These are phyloP conservation scores for Fragaria ananassa DNA, from an alignment of 306 rosid species.

Conservation along the genomic window DNA sequence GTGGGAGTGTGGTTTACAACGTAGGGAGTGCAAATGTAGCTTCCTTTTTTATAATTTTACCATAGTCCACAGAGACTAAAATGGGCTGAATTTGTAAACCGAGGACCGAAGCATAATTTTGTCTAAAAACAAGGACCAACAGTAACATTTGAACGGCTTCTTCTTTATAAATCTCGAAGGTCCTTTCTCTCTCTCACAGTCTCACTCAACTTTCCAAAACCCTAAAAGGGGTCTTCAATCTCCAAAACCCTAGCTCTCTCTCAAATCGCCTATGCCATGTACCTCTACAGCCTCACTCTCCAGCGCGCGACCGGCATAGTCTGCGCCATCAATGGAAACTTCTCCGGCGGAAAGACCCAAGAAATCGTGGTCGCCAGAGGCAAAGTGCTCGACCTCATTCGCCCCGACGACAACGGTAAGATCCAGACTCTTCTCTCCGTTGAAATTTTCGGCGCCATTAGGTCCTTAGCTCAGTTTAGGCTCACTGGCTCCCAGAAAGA, in stretches of 20 bases:
- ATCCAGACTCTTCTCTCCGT: slow-evolving; percentile 92
- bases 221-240: background rate
- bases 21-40: too few relatives aligned
- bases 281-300: slow-evolving; percentile 86
- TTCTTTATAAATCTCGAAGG: background rate
- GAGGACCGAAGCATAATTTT: too few relatives aligned
- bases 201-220: background rate
- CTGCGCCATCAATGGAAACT: slow-evolving; percentile 86
- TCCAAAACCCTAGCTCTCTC: background rate
- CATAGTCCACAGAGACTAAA: background rate
- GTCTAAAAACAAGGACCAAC: background rate
- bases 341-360: slow-evolving; percentile 93
- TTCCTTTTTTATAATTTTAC: too few relatives aligned
- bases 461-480: slow-evolving; percentile 84
- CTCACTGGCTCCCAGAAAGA: slow-evolving; percentile 91
- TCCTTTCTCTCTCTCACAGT: background rate
- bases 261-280: slow-evolving; percentile 38
- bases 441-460: slow-evolving; percentile 76
- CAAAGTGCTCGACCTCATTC: slow-evolving; percentile 90
- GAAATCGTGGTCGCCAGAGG: slow-evolving; percentile 93
- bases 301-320: slow-evolving; percentile 91
- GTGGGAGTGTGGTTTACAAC: too few relatives aligned
- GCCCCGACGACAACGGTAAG: slow-evolving; percentile 92
- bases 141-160: too few relatives aligned
- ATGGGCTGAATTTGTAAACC: background rate